These are phyloP conservation scores for Diaporthe australafricana DNA, from an alignment of 2,329 filamentous ascomycete genomes.

Conservation along the genomic window DNA sequence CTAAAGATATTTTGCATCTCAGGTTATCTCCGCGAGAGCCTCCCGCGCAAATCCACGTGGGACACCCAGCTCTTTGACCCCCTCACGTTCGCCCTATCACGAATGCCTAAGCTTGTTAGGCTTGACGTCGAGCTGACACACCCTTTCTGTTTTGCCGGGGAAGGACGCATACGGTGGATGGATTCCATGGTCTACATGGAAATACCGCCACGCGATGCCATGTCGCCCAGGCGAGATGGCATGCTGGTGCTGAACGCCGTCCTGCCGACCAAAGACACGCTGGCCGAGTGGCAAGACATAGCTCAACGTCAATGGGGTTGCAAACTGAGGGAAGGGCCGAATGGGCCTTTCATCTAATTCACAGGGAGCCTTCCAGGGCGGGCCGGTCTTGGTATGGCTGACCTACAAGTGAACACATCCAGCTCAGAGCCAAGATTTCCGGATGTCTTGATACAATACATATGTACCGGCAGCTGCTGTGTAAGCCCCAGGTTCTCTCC, in stretches of 20 bases:
- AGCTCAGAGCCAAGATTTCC: too few species aligned
- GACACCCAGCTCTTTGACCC: neutral
- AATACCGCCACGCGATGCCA: neutral
- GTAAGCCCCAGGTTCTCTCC: too few species aligned
- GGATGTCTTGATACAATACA: too few species aligned
- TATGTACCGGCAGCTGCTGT: too few species aligned
- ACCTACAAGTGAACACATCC: too few species aligned
- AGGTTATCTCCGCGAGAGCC: rapidly evolving
- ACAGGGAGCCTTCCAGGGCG: too few species aligned
- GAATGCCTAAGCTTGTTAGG: neutral
- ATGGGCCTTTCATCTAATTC: too few species aligned
- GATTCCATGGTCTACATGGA: rapidly evolving
- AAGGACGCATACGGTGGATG: rapidly evolving
- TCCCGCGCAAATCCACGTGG: too few species aligned
- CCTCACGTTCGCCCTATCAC: neutral
- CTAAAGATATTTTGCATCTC: rapidly evolving
- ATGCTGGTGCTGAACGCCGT: rapidly evolving
- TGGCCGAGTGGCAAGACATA: neutral
- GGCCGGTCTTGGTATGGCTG: too few species aligned
- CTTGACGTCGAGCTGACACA: neutral
- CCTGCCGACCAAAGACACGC: neutral
- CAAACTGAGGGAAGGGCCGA: neutral
- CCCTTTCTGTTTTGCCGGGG: neutral
- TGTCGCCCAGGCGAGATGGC: neutral
- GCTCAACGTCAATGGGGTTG: neutral